Evolutionary conservation across 2,329 filamentous ascomycete species (phyloP), one percentile per base, ranked within the genome.

Genomic region (Aspergillus cejpii): DNA sequence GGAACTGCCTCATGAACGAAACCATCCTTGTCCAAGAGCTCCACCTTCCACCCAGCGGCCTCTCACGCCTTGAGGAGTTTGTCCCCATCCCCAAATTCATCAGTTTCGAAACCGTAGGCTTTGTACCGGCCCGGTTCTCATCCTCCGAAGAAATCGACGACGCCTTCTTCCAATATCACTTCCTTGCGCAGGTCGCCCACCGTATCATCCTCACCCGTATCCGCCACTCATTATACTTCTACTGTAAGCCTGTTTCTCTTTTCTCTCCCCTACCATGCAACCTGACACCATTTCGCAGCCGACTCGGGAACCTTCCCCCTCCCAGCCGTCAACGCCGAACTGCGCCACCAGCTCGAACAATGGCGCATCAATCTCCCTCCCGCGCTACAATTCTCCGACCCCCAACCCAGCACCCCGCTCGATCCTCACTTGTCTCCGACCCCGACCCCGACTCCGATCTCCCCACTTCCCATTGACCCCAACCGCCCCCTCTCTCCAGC

Each of bases 161-260:
- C 47, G 70, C 74, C 1, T 74, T 75, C 49, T 78, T 76, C 59
- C 75, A 78, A 56, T 78, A 77, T 45, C 75, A 78, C 50, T 78
- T 78, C 49, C 69, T 78, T 5, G 75, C 75, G 20, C 75, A 78
- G 53, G 74, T 76, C 27, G 75, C 75, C 5, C 74, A 78, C 54
- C 71, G 75, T 37, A 77, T 77, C 46, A 74, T 78, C 42, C 65
- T 78, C 6, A 78, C 73, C 1, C 71, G 75, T 5, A 71, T 77
- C 21, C 71, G 74, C 41, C 71, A 76, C 49, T 74, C 67, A 38
- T 58, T 76, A 26, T 76, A 75, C 53, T 71, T 69, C 39, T 75
- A 74, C 55, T 72, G 69, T 57, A 52, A 45, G 61, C 49, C n/a
- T 14, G n/a, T n/a, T n/a, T 10, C 21, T 7, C 6, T 15, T 50